Evolutionary conservation across 23 red algal genomes (phyloP), one percentile per base, ranked within the genome.

Genomic region (Gracilaria vermiculophylla): DNA sequence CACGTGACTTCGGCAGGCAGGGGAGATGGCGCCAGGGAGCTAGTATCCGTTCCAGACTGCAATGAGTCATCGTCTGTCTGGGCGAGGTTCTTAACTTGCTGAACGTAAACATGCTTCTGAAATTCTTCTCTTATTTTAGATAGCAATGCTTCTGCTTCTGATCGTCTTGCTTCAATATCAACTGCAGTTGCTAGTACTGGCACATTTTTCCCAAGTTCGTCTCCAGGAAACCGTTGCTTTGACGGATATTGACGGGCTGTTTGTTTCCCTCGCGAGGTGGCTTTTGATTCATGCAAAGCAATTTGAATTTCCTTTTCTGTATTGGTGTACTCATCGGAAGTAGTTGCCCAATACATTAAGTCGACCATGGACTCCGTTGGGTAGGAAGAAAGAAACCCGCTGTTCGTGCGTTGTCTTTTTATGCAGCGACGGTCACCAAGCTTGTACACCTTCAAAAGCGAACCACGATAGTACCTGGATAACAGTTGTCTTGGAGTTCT

Each of bases 301-400:
- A 31, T 4, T n/a, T 12, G 64, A 16, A 16, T 6, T 31, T 70
- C 33, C n/a, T 42, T 70, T 1, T 20, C 33, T 2, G 64, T 41
- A 39, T 31, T 16, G 5, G 28, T 70, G 64, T 41, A 11, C 21
- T 70, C 64, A 17, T 49, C 80, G 17, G 80, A 69, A 4, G 80
- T 83, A 4, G 57, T 66, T 17, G 55, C 80, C 80, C 80, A 83
- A 83, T 66, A 83, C 36, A 65, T 45, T 23, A 50, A 83, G 34
- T 83, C 80, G 13, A 62, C 80, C 54, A 62, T 54, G 13, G 44
- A 65, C 5, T 51, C 62, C n/a, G 11, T 7, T 73, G 39, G 67
- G 17, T 47, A 0, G 20, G 67, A 73, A 42, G 19, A 39, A 5
- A 4, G 20, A 24, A 40, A 73, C 14, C 20, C 64, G 42, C 17